Evolutionary conservation across 768 basidiomycete genomes (phyloP), one percentile per base, ranked within the genome.

Genomic region (Lenzites betulinus): DNA sequence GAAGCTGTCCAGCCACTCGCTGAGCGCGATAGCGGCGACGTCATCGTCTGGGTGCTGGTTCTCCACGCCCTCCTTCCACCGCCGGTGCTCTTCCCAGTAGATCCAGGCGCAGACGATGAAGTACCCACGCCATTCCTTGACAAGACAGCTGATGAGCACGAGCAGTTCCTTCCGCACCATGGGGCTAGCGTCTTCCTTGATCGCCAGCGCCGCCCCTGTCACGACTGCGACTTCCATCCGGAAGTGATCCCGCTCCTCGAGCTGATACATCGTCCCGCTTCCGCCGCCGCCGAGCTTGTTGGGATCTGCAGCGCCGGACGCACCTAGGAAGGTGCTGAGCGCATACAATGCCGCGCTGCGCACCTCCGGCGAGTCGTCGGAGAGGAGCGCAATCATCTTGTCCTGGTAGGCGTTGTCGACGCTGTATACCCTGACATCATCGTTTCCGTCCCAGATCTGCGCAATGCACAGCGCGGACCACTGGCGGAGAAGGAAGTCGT

Each of bases 91-190:
- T 70, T 97, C 95, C 87, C 92, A 92, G 71, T 97, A 95, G 9
- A 93, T 77, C 95, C 96, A 98, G 1, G 96, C 95, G 63, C 96
- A 97, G 39, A 95, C 86, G 49, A 96, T 92, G 67, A 98, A 94
- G 77, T 92, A 92, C 7, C 96, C 97, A 57, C 94, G 79, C 93
- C 95, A 98, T 72, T 98, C 96, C 72, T 94, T 91, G 38, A 95
- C 95, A 22, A 98, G 78, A 67, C 92, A 93, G 69, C 93, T 95
- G 57, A 98, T 86, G 39, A 98, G 81, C 39, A 98, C 84, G 35
- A 98, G 79, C 22, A 98, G 79, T 72, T 98, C 97, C 75, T 97
- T 97, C 59, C 96, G 80, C 12, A 95, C 96, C 88, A 97, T 92
- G 0, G 97, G 96, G 59, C 92, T 93, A 1, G 93, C 97, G 71